Percentiles rank a stretch among this genome's conserved stretches.
Evolutionary conservation across 192 early-diverging fungal genomes (phyloP).

Genomic region (Linnemannia schmuckeri): DNA sequence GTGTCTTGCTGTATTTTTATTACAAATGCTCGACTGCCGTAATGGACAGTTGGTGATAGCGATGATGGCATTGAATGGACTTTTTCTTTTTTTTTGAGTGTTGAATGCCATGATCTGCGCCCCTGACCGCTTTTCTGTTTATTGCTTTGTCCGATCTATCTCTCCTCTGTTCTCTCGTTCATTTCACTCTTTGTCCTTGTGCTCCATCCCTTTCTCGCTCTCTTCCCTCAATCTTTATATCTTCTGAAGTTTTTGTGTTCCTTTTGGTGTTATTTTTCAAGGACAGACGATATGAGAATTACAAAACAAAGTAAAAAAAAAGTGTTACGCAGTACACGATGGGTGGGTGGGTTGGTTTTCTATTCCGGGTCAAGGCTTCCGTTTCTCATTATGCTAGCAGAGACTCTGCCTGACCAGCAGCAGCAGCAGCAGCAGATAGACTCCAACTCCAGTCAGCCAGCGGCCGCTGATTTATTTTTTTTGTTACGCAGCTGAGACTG

Average conservation of each 20-base stretch:
- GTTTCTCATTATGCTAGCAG: background rate
- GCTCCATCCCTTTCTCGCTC: background rate
- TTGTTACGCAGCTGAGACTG: conserved; percentile 31
- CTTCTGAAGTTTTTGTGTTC: background rate
- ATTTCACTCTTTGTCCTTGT: background rate
- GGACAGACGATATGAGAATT: background rate
- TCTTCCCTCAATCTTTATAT: background rate
- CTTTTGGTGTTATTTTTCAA: background rate
- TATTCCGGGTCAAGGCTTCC: conserved; percentile 18
- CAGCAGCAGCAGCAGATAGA: background rate
- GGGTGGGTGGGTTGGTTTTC: background rate
- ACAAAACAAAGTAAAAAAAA: background rate
- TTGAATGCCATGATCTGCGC: background rate
- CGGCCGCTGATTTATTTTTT: background rate
- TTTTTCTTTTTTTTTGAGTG: background rate
- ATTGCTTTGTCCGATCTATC: background rate
- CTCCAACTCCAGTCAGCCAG: background rate
- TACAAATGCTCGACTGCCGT: background rate
- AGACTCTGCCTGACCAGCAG: too few relatives aligned
- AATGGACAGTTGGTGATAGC: background rate
- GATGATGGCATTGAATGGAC: background rate
- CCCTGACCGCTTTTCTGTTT: background rate
- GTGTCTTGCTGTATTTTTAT: background rate
- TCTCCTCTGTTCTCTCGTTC: background rate
- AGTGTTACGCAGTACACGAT: conserved; percentile 18